Evolutionary conservation across 306 rosid genomes (phyloP).

Genomic region (Citrullus colocynthis): DNA sequence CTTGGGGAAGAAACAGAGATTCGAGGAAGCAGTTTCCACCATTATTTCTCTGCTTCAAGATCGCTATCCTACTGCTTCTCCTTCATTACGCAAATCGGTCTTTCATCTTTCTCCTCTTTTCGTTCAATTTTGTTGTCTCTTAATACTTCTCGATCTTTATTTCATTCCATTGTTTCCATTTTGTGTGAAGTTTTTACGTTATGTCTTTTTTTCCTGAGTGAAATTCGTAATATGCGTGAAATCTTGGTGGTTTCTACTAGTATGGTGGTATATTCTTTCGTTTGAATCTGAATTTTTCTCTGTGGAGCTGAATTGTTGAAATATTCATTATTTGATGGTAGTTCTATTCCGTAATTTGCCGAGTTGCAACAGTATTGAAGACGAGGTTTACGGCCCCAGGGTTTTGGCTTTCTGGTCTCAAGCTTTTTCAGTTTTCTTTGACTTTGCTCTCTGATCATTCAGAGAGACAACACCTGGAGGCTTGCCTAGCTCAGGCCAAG

Average conservation of each 20-base stretch:
- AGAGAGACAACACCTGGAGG: slow-evolving; percentile 42
- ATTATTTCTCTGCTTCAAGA: slow-evolving; percentile 42
- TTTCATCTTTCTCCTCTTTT: neutral
- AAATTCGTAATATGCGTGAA: neutral
- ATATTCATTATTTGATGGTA: neutral
- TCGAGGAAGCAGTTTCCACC: slow-evolving; percentile 37
- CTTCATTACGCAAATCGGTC: slow-evolving; percentile 49
- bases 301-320: neutral
- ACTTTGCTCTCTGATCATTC: slow-evolving; percentile 37
- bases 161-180: neutral
- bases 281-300: neutral
- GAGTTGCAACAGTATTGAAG: slow-evolving; percentile 74
- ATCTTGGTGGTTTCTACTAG: neutral
- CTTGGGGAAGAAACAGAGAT: slow-evolving; percentile 8
- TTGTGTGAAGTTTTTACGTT: neutral
- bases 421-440: slow-evolving; percentile 44
- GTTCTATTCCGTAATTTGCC: slow-evolving; percentile 55
- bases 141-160: neutral
- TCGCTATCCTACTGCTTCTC: slow-evolving; percentile 51
- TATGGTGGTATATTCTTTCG: neutral
- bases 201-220: neutral
- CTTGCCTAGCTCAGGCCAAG: slow-evolving; percentile 55
- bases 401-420: slow-evolving; percentile 72
- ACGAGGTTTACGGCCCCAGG: slow-evolving; percentile 75
- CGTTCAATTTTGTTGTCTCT: neutral